Percentiles rank a stretch among this genome's conserved stretches.
Evolutionary conservation across 768 basidiomycete species (phyloP).

Genomic region (Boletus speciosus): DNA sequence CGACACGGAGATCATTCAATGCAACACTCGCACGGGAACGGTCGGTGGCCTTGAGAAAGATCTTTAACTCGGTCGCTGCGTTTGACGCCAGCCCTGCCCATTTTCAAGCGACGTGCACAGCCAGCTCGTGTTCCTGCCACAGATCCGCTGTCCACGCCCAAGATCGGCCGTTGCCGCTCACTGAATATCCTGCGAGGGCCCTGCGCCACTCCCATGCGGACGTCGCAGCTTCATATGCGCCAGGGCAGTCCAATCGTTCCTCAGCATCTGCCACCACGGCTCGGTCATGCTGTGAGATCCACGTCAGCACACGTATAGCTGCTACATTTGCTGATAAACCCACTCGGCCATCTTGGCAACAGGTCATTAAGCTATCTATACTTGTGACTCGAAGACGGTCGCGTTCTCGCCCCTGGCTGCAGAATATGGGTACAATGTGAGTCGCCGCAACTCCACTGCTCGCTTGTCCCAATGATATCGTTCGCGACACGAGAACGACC

Average conservation of each 20-base stretch:
- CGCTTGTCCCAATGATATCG: not conserved
- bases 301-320: too few relatives aligned
- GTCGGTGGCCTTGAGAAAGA: conserved; percentile 12
- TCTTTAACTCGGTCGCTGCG: conserved; percentile 2
- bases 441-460: not conserved
- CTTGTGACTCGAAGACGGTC: too few relatives aligned
- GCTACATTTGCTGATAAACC: too few relatives aligned
- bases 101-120: conserved; percentile 13
- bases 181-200: not conserved
- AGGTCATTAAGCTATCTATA: too few relatives aligned
- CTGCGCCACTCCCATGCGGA: not conserved
- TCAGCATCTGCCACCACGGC: not conserved
- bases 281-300: not conserved
- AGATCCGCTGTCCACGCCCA: conserved; percentile 13
- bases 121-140: conserved; percentile 11
- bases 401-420: too few relatives aligned
- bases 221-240: conserved; percentile 4
- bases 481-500: not conserved
- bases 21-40: conserved; percentile 1
- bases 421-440: not conserved
- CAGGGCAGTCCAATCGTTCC: conserved; percentile 1
- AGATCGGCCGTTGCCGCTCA: conserved; percentile 3
- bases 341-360: too few relatives aligned
- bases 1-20: conserved; percentile 18
- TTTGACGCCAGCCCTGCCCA: conserved; percentile 3